A percentile compares a stretch with the other conserved stretches of the same genome.
phyloP scores from a whole-genome alignment of 306 rosid species.

The Sphenostylis stenocarpa region DNA sequence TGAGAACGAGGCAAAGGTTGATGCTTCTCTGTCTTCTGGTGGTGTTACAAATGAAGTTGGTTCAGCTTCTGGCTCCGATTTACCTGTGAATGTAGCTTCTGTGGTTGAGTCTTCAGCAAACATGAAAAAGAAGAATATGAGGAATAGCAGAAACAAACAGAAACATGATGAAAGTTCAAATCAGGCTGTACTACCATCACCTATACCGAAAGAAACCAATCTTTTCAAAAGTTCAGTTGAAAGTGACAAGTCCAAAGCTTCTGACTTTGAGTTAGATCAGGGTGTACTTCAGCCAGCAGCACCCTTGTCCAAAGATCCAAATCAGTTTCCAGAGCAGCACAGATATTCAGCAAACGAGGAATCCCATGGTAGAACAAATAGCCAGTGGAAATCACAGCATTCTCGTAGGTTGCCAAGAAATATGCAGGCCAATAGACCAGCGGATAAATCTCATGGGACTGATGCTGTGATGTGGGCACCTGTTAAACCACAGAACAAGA shows the following conservation, averaged over 20 bases:
- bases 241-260: constrained; percentile 49
- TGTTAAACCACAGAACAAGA: constrained; percentile 67
- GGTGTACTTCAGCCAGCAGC: constrained; percentile 41
- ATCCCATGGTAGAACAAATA: constrained; percentile 54
- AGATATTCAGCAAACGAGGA: constrained; percentile 54
- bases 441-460: constrained; percentile 60
- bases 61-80: constrained; percentile 36
- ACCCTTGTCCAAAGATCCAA: constrained; percentile 47
- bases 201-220: constrained; percentile 48
- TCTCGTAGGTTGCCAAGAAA: constrained; percentile 68
- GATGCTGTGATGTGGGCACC: constrained; percentile 96
- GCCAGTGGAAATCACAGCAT: constrained; percentile 78
- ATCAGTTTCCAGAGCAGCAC: constrained; percentile 52
- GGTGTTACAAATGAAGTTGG: constrained; percentile 36
- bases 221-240: constrained; percentile 44
- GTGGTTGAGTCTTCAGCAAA: constrained; percentile 47
- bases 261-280: constrained; percentile 54
- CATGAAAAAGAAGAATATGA: constrained; percentile 65
- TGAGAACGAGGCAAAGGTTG: constrained; percentile 40
- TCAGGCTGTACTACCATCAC: constrained; percentile 34
- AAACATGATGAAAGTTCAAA: constrained; percentile 52
- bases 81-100: constrained; percentile 40
- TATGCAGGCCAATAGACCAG: constrained; percentile 54
- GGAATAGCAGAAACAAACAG: constrained; percentile 67
- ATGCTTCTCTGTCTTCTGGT: constrained; percentile 42